Base-by-base conservation (phyloP, 805 yeast species). In the Candida odintsovae region DNA sequence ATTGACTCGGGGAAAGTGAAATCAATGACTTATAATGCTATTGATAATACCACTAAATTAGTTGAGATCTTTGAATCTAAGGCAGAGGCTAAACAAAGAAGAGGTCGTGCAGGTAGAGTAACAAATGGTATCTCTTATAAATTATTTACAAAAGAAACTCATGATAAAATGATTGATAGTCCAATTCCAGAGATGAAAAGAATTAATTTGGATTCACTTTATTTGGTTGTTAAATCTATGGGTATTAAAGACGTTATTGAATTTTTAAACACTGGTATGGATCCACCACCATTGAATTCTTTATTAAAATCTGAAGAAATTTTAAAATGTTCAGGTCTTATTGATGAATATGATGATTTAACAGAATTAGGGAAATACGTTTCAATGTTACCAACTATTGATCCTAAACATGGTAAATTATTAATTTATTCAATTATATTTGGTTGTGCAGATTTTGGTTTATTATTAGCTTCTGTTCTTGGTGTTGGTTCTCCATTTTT, bases 81-180 rank as follows among this genome's bases (percentile, higher is more conserved):
- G 51, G 97, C 98, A 0, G 96, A 95, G 58, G 83, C 83, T 20
- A 77, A 80, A 20, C 99, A 92, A 65, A 77, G 99, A 68, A 74
- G 96, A 63, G 99, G 99, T 63, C 86, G 99, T 71, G 92, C 97
- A n/a, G 99, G 99, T 52, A 90, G 99, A 77, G 89, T 92, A 12
- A 77, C 82, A 31, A 72, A 72, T 22, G 99, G 99, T 47, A 69
- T 71, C 13, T 90, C 97, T 51, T 92, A 80, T 65, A 90, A 86
- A 59, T 60, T 92, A 41, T 92, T 78, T 64, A 83, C 97, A 1
- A 67, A 69, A 44, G 77, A 77, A 3, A 76, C 87, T 0, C 79
- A 79, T 56, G 69, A 71, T 5, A 62, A 63, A 1, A 85, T 90
- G 92, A 67, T 75, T 15, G 70, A 75, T 2, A 83, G 83, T 53